phyloP scores from a whole-genome alignment of 371 early-diverging fungal species.

The Smittium culicis region DNA sequence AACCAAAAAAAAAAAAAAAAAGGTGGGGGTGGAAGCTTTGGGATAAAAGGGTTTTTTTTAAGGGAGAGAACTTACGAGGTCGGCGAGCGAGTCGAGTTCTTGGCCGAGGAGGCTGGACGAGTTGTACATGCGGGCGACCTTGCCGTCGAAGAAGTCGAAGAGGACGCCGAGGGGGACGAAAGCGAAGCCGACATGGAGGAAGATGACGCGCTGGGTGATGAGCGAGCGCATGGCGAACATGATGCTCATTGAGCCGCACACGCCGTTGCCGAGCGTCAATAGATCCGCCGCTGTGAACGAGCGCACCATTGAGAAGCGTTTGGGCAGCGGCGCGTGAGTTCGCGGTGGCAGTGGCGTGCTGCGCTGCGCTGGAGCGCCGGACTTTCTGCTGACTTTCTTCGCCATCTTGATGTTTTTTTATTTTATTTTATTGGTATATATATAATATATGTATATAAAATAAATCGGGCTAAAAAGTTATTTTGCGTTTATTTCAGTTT shows the following conservation, averaged over 20 bases:
- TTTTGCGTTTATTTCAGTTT: too few relatives aligned
- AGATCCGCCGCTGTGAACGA: constrained; percentile 67
- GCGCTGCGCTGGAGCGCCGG: neutral
- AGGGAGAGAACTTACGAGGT: constrained; percentile 37
- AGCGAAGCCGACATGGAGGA: constrained; percentile 51
- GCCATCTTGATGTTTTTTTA: neutral
- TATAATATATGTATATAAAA: neutral
- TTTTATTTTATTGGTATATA: too few relatives aligned
- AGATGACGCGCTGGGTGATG: constrained; percentile 43
- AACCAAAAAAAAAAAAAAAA: neutral
- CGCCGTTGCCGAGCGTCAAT: constrained; percentile 74
- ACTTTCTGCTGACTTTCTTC: neutral
- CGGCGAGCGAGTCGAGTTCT: constrained; percentile 51
- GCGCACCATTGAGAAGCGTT: constrained; percentile 34
- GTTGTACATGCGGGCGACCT: constrained; percentile 76
- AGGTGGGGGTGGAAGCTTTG: neutral
- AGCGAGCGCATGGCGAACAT: constrained; percentile 68
- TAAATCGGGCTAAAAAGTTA: neutral
- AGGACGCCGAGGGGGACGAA: constrained; percentile 64
- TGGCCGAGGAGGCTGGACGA: constrained; percentile 53
- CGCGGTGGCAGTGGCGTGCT: neutral
- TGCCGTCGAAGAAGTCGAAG: constrained; percentile 75
- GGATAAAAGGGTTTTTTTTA: neutral
- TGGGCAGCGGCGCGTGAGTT: constrained; percentile 14
- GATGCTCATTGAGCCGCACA: constrained; percentile 65